Evolutionary conservation across 495 filamentous ascomycete species (phyloP), one percentile per base, ranked within the genome.

Genomic region (Umbilicaria muhlenbergii): DNA sequence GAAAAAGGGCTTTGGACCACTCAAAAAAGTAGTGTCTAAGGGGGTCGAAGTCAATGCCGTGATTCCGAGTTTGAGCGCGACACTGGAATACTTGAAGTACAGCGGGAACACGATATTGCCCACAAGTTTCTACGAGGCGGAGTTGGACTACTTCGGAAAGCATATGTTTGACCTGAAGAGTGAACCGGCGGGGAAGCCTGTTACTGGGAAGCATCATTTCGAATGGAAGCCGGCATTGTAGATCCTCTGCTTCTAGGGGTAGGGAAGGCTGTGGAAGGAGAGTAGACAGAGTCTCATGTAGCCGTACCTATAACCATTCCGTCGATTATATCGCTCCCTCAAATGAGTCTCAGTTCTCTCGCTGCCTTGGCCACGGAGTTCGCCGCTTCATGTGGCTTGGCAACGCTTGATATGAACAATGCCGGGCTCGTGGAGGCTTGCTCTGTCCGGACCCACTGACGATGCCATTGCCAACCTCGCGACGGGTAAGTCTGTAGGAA

Each of bases 111-210:
- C 67, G 6, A 61, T 62, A 38, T 47, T 81, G 15, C 76, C 83
- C 5, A 82, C 80, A 10, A 67, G 74, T 52, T 85, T 85, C 51
- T 78, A 79, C 68, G 80, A 86, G 55, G 80, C 78, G 5, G 71
- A 86, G 58, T 64, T 85, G 65, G 78, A 86, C 55, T 84, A 75
- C 47, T 86, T 86, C 47, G 81, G 80, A n/a, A 68, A 69, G 10
- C 79, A 83, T 54, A 70, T 68, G 54, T 86, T 73, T 51, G 79
- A 85, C 51, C 49, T 57, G 44, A 71, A 67, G 52, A 63, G 58
- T 3, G 64, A 70, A 32, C 60, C 66, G 34, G 59, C 61, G 3
- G 68, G 63, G n/a, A 57, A 65, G 49, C 64, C 68, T 7, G 55
- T 53, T 43, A 72, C 61, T 44, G 72, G 74, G 11, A 59, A 62